Base-by-base conservation (phyloP, 2,329 filamentous ascomycete genomes). In the Neurospora crassa region DNA sequence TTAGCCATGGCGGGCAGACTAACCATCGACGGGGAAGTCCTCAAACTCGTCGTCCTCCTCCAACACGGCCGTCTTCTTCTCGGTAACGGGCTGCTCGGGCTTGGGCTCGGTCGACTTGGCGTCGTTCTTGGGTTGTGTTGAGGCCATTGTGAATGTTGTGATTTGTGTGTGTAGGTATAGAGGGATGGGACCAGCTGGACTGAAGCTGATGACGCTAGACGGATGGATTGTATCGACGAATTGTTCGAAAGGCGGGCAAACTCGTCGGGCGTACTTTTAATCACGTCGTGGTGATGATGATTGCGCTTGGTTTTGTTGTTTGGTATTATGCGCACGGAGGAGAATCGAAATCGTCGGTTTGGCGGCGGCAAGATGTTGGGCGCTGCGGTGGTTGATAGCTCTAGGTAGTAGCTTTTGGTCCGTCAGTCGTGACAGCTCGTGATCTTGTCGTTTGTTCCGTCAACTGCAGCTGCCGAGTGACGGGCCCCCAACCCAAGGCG, bases 1-100 rank as follows among this genome's bases (percentile, higher is more conserved):
- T 12, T 8, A 8, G 34, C 6, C 34, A 37, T 37, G 7, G 29
- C 2, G 40, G 11, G 42, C 11, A 16, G 16, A 79, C 84, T 59
- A 83, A 97, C 96, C 94, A 83, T 99, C 95, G 71, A 97, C 92
- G 37, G 96, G 96, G 79, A 99, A 99, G 81, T 99, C 96, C 81
- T 99, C 96, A 78, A 99, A 99, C 84, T 99, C 96, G 81, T 99
- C 96, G 79, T 99, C 96, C 81, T 99, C 96, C 81, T 97, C 96
- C 40, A 98, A 87, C 72, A 92, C 88, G 42, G 90, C 84, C 70
- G 85, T 81, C 81, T 91, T 91, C 79, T 89, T 84, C 78, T 89
- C 81, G 86, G 86, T 77, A 86, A 84, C 75, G 85, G 84, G 76
- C 72, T 82, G 80, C 73, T 82, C 80, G 82, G 84, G 78, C 78